Conservation (phyloP, 345 rosid species). For the Eucalyptus pauciflora region DNA sequence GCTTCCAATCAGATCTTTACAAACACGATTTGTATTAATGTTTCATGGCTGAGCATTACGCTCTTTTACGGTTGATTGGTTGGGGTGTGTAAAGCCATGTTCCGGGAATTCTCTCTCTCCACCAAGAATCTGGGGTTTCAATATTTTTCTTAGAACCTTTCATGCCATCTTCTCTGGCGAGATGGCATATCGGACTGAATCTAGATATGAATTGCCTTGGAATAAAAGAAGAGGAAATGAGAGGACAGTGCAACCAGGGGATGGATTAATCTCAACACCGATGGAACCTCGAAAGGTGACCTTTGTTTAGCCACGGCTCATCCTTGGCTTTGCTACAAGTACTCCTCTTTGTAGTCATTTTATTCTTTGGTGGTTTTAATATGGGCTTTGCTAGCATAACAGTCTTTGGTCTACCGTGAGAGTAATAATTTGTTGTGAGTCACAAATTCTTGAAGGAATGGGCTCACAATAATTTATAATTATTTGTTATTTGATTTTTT, state of each 20-base stretch:
- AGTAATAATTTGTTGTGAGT: accelerated
- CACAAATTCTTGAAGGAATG: accelerated
- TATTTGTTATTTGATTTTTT: too few species aligned
- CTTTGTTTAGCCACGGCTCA: neutral
- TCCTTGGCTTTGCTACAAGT: neutral
- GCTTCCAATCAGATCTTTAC: neutral
- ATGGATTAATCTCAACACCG: neutral
- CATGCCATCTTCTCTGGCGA: neutral
- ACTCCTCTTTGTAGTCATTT: neutral
- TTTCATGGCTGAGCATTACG: neutral
- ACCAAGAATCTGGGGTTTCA: neutral
- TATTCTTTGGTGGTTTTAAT: too few species aligned
- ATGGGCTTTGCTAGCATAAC: neutral
- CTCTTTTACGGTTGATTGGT: neutral
- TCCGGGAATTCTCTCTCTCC: neutral
- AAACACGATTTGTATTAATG: neutral
- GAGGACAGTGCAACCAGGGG: neutral
- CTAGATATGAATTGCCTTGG: neutral
- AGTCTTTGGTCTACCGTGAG: accelerated
- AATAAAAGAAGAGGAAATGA: neutral
- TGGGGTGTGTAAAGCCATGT: neutral
- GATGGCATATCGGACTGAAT: neutral
- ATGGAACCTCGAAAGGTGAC: neutral
- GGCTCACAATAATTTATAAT: accelerated
- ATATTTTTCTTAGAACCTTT: neutral